Evolutionary conservation across 2,329 filamentous ascomycete species (phyloP), one percentile per base, ranked within the genome.

Genomic region (Leptographium procerum): DNA sequence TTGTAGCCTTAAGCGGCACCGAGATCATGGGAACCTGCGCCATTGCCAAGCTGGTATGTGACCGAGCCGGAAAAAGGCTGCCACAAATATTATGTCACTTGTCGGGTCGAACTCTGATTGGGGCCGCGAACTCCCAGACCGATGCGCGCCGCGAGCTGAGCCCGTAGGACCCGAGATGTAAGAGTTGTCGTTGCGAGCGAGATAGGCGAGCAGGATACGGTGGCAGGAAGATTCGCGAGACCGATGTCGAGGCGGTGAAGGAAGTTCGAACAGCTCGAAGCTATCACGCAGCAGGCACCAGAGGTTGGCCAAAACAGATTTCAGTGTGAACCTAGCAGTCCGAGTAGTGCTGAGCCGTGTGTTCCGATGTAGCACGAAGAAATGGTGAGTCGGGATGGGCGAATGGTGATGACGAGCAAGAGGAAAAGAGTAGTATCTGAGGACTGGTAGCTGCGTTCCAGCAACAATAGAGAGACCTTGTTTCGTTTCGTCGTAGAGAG

Each of bases 1-100:
- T 96, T 64, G 94, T 99, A 57, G 82, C 82, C 83, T 88, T 97
- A 68, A 96, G 82, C 70, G 92, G 92, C 80, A 87, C 86, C 67
- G 91, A 95, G 67, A 97, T 86, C 92, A 97, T 97, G 62, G 91
- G 91, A 65, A 90, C 86, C 77, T 95, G 88, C 71, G 88, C 81
- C 86, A 89, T 91, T 66, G 63, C 66, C 63, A 36, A 57, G 61
- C n/a, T 19, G 19, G 8, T n/a, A 19, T 40, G 22, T 3, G 16
- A 11, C 28, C 26, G 24, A 14, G 16, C 24, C 16, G 26, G 22
- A 5, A 8, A 19, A 47, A 2, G 45, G 36, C n/a, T 8, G 28
- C 55, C 31, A 50, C 43, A 26, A 19, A 28, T n/a, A 19, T 34
- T 7, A 50, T 6, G 24, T 34, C 26, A 26, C n/a, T 28, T 19